phyloP scores from a whole-genome alignment of 1,284 basidiomycete genomes.

The Moesziomyces antarcticus region DNA sequence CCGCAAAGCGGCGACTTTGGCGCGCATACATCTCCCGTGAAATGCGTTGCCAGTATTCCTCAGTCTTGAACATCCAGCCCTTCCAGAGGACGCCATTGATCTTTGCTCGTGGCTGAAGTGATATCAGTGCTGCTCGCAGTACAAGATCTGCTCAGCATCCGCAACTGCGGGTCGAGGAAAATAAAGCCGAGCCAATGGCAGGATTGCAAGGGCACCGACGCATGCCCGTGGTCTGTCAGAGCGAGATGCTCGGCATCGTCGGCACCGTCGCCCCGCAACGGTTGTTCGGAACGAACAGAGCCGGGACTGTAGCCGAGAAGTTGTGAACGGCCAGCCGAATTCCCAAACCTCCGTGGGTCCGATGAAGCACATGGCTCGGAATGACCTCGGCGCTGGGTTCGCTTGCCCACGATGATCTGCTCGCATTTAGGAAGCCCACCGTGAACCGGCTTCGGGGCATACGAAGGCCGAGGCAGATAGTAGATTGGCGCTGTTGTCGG shows the following conservation, averaged over 20 bases:
- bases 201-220: not conserved
- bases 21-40: not conserved
- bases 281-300: not conserved
- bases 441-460: too few relatives aligned
- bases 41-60: too few relatives aligned
- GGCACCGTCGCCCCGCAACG: too few relatives aligned
- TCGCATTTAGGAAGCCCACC: not conserved
- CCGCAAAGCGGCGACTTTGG: not conserved
- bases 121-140: too few relatives aligned
- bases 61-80: too few relatives aligned
- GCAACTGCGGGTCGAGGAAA: not conserved
- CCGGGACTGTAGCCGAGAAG: not conserved
- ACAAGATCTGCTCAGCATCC: not conserved
- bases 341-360: not conserved
- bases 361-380: not conserved
- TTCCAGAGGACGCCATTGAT: too few relatives aligned
- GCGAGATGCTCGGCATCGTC: not conserved
- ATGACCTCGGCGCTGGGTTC: not conserved
- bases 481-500: too few relatives aligned
- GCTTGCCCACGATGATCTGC: not conserved
- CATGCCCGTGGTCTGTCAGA: not conserved
- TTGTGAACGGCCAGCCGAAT: not conserved
- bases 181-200: not conserved
- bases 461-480: too few relatives aligned
- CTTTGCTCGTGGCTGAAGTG: too few relatives aligned